Percentiles rank a stretch among this genome's conserved stretches.
Evolutionary conservation across 805 yeast genomes (phyloP).

Genomic region (Candida jianshihensis): DNA sequence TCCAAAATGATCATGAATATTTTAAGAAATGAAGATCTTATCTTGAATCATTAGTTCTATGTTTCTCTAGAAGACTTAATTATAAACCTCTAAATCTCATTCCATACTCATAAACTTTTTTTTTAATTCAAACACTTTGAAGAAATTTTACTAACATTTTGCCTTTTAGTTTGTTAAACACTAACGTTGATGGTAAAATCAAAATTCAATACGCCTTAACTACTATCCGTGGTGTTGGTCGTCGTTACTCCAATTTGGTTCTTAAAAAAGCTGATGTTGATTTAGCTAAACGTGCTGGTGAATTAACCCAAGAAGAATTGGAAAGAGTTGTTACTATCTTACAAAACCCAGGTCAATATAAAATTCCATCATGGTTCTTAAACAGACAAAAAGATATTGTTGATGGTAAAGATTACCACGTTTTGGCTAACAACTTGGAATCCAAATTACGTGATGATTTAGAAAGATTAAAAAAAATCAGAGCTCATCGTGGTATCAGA

Average conservation of each 20-base stretch:
- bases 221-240: slow-evolving; percentile 99
- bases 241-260: slow-evolving; percentile 99
- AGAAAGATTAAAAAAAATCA: slow-evolving; percentile 99
- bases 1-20: no score
- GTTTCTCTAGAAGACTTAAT: neutral
- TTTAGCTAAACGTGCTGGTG: slow-evolving; percentile 99
- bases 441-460: slow-evolving; percentile 99
- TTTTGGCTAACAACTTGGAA: slow-evolving; percentile 97
- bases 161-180: slow-evolving; percentile 84
- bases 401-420: slow-evolving; percentile 99
- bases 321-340: slow-evolving; percentile 99
- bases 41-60: no score
- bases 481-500: slow-evolving; percentile 99
- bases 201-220: slow-evolving; percentile 99
- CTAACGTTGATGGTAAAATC: slow-evolving; percentile 99
- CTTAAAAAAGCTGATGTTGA: slow-evolving; percentile 99
- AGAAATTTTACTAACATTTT: slow-evolving; percentile 28
- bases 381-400: slow-evolving; percentile 98
- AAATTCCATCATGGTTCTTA: slow-evolving; percentile 99
- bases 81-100: neutral
- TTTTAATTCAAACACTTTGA: no score
- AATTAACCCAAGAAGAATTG: slow-evolving; percentile 99
- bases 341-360: slow-evolving; percentile 99
- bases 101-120: neutral
- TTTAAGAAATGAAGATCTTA: no score